phyloP scores from a whole-genome alignment of 2,329 filamentous ascomycete genomes.

The Exophiala viscosa region DNA sequence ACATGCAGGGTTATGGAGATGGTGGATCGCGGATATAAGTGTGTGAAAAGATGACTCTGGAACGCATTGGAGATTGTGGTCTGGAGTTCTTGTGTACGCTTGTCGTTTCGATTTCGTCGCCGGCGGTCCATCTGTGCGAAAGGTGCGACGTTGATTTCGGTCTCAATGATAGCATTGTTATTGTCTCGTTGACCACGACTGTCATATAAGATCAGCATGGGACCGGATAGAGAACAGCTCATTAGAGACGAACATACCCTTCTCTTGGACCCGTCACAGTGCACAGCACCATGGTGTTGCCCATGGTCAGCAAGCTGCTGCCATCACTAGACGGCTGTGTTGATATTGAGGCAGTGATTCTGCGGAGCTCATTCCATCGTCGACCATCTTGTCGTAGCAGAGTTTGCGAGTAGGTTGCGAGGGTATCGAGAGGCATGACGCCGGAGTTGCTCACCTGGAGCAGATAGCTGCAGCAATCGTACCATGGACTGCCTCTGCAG shows the following conservation, averaged over 20 bases:
- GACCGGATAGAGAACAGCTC: not conserved
- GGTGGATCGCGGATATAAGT: slow-evolving; percentile 82
- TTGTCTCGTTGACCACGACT: slow-evolving; percentile 29
- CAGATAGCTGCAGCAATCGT: too few species aligned
- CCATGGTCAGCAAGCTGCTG: slow-evolving; percentile 91
- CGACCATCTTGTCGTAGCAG: slow-evolving; percentile 78
- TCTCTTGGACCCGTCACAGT: slow-evolving; percentile 84
- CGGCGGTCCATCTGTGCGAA: slow-evolving; percentile 29
- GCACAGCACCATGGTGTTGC: slow-evolving; percentile 95
- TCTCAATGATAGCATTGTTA: slow-evolving; percentile 27
- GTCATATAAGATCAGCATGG: not conserved
- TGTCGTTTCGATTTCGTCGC: slow-evolving; percentile 24
- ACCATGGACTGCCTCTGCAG: too few species aligned
- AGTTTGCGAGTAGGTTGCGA: slow-evolving; percentile 82
- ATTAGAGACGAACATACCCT: slow-evolving; percentile 33
- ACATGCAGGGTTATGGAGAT: slow-evolving; percentile 83
- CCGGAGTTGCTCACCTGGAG: too few species aligned
- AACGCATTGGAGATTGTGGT: slow-evolving; percentile 76
- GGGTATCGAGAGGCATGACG: slow-evolving; percentile 89
- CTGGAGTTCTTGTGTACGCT: slow-evolving; percentile 62
- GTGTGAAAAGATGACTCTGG: slow-evolving; percentile 71
- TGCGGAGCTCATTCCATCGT: slow-evolving; percentile 94
- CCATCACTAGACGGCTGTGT: slow-evolving; percentile 92
- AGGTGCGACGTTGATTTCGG: slow-evolving; percentile 27
- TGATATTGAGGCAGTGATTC: slow-evolving; percentile 81